Evolutionary conservation across 2,329 filamentous ascomycete species (phyloP).

Genomic region (Ceratocystis albifundus): DNA sequence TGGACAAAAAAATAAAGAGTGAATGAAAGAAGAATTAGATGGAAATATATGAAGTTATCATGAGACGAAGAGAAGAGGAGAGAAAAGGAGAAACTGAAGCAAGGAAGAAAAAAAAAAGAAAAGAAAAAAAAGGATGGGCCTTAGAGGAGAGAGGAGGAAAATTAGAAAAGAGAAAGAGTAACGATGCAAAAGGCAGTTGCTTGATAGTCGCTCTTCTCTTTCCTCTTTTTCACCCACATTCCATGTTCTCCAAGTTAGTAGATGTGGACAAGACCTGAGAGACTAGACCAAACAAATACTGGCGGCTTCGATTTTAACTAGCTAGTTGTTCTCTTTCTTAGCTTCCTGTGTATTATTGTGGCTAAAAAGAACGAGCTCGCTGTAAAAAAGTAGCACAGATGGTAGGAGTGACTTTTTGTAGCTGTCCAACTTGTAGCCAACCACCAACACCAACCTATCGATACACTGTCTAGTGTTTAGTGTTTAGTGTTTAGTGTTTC

Average conservation of each 20-base stretch:
- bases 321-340: not conserved
- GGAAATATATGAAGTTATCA: not conserved
- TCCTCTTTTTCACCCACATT: not conserved
- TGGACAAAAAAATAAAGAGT: not conserved
- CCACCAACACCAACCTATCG: not conserved
- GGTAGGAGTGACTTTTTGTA: not conserved
- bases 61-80: not conserved
- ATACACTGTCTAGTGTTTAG: not conserved
- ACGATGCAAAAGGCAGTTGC: slow-evolving; percentile 1
- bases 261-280: not conserved
- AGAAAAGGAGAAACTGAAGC: not conserved
- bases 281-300: not conserved
- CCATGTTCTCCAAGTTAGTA: not conserved
- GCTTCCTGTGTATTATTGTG: not conserved
- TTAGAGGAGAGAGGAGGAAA: not conserved
- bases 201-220: not conserved
- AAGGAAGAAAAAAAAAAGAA: not conserved
- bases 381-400: not conserved
- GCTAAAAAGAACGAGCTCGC: not conserved
- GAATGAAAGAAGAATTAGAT: not conserved
- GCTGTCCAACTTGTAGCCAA: too few species aligned
- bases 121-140: not conserved
- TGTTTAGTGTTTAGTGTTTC: slow-evolving; percentile 5
- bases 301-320: not conserved
- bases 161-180: not conserved